These are phyloP conservation scores for Sindora glabra DNA, from an alignment of 306 rosid species.

Conservation along the genomic window DNA sequence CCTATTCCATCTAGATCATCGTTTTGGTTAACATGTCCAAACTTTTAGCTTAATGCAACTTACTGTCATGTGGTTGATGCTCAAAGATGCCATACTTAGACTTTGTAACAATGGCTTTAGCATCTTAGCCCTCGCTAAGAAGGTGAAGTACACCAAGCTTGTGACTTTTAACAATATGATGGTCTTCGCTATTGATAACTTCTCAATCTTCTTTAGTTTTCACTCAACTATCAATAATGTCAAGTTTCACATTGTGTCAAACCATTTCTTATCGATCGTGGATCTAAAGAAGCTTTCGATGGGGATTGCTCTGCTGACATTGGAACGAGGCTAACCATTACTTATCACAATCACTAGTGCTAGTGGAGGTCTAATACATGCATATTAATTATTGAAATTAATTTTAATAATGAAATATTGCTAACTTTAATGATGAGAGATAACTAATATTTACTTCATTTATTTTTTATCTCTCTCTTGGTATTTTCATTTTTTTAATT, in stretches of 20 bases:
- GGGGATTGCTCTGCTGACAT: slow-evolving; percentile 17
- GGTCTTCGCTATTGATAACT: slow-evolving; percentile 20
- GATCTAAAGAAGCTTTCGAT: slow-evolving; percentile 26
- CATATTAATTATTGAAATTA: too few relatives aligned
- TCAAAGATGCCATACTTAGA: slow-evolving; percentile 23
- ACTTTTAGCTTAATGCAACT: neutral
- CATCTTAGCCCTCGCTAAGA: slow-evolving; percentile 23
- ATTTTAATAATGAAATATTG: too few relatives aligned
- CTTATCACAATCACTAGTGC: slow-evolving; percentile 17
- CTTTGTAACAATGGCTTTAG: slow-evolving; percentile 23
- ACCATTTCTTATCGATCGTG: slow-evolving; percentile 3
- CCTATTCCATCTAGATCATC: slow-evolving; percentile 17
- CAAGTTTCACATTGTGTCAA: slow-evolving; percentile 28
- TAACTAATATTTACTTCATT: too few relatives aligned
- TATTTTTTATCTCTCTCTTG: too few relatives aligned
- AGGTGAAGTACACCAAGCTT: slow-evolving; percentile 20
- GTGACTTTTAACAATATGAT: slow-evolving; percentile 22
- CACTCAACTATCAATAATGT: slow-evolving; percentile 18
- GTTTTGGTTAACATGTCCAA: neutral
- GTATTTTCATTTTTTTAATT: too few relatives aligned
- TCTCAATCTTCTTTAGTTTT: slow-evolving; percentile 26
- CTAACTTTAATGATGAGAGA: too few relatives aligned
- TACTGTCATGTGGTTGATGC: slow-evolving; percentile 21
- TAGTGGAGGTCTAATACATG: too few relatives aligned
- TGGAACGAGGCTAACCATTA: slow-evolving; percentile 15